Evolutionary conservation across 1,284 basidiomycete genomes (phyloP), one percentile per base, ranked within the genome.

Genomic region (Austroboletus niveus): DNA sequence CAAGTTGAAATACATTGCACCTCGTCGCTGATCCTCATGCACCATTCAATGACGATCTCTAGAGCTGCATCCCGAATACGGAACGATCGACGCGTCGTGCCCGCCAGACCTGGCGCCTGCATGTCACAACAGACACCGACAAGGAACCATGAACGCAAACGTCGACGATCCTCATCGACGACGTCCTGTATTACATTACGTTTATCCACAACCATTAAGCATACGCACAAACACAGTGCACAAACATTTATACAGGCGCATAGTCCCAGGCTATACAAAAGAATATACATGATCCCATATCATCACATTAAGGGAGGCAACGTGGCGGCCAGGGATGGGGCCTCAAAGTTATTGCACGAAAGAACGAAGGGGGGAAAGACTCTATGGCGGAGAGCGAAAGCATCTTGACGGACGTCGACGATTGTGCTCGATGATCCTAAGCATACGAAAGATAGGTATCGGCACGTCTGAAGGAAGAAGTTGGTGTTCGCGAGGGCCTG

Each of bases 231-330:
- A 54, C 56, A 57, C 45, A 35, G 50, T n/a, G 51, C 40, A 55
- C 57, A 56, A 24, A 12, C 46, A 12, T 64, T 56, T 65, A 61
- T 64, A 68, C 64, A 66, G 51, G 47, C 48, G 52, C 42, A 44
- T 20, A 47, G 60, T 52, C 40, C 53, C 43, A 31, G 42, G 11
- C 52, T 67, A 64, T 64, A 62, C 62, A 64, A 69, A 62, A 64
- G 63, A 67, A 69, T 67, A 55, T 67, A 64, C 63, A 64, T 62
- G 53, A 62, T 61, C 22, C 60, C 60, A 61, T 60, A 64, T 64
- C 57, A 65, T 62, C 53, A 65, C 53, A 64, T 44, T 12, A 39
- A 54, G 48, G 54, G 54, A 54, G 43, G 54, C 51, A 64, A 42
- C 30, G 52, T 64, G 63, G 32, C 9, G 39, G 40, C 27, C 42